phyloP scores from a whole-genome alignment of 495 filamentous ascomycete genomes.

The Lasiosphaeria miniovina region DNA sequence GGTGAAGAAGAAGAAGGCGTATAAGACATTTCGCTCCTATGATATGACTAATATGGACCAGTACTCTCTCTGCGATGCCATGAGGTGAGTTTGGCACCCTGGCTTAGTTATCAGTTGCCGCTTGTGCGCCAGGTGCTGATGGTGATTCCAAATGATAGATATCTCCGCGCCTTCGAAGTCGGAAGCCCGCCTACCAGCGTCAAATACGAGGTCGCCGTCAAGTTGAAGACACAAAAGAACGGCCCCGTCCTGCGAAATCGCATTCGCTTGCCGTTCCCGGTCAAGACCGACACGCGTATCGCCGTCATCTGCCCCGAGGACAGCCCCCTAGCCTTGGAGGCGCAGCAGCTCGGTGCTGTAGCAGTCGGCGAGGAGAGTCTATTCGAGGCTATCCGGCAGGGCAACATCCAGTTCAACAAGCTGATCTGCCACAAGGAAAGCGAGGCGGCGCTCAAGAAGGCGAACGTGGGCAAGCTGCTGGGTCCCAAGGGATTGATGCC shows the following conservation, averaged over 20 bases:
- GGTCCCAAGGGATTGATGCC: conserved; percentile 93
- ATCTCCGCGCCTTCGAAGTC: conserved; percentile 88
- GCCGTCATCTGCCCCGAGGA: conserved; percentile 83
- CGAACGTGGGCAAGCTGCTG: conserved; percentile 71
- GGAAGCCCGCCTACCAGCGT: conserved; percentile 64
- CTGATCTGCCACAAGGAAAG: conserved; percentile 82
- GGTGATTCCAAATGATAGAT: conserved; percentile 48
- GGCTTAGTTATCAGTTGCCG: no score
- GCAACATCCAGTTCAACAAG: conserved; percentile 78
- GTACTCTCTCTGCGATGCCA: conserved; percentile 84
- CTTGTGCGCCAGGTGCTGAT: neutral
- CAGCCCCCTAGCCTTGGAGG: conserved; percentile 64
- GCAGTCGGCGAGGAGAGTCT: conserved; percentile 82
- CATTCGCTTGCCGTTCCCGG: conserved; percentile 82
- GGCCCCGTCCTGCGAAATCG: conserved; percentile 82
- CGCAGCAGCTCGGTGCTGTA: conserved; percentile 69
- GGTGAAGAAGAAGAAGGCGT: conserved; percentile 58
- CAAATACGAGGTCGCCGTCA: conserved; percentile 88
- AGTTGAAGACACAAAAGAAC: conserved; percentile 73
- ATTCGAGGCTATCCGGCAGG: conserved; percentile 73
- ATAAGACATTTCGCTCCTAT: conserved; percentile 57
- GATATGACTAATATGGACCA: conserved; percentile 61
- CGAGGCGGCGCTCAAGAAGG: conserved; percentile 68
- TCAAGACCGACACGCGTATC: conserved; percentile 79
- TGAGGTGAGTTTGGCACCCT: conserved; percentile 61